These are phyloP conservation scores for Phlebiopsis gigantea DNA, from an alignment of 768 basidiomycete genomes.

Conservation along the genomic window DNA sequence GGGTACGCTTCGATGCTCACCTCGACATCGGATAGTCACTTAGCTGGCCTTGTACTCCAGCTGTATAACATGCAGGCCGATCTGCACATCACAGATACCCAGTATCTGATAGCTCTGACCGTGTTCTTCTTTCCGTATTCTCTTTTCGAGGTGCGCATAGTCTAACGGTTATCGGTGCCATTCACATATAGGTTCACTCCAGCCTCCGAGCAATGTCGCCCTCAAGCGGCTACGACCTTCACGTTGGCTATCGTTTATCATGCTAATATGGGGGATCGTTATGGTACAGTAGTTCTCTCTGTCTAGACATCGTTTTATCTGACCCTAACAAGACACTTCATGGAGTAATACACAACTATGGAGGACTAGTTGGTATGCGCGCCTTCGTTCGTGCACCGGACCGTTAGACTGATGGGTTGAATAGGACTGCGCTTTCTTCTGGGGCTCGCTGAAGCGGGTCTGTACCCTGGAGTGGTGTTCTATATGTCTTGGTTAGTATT, in stretches of 20 bases:
- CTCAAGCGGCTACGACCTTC: constrained; percentile 58
- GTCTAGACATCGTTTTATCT: background rate
- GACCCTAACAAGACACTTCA: constrained; percentile 47
- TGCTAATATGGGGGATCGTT: constrained; percentile 35
- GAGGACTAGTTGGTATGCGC: constrained; percentile 52
- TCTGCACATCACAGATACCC: constrained; percentile 53
- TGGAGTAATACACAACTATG: constrained; percentile 55
- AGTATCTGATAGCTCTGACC: constrained; percentile 64
- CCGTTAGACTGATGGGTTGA: background rate
- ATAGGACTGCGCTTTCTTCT: constrained; percentile 58
- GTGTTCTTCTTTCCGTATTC: constrained; percentile 77
- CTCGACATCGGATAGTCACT: background rate
- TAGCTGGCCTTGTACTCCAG: constrained; percentile 26
- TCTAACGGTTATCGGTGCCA: background rate
- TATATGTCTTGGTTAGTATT: constrained; percentile 50
- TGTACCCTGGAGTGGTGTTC: constrained; percentile 52
- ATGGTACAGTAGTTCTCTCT: constrained; percentile 27
- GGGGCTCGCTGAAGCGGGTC: constrained; percentile 47
- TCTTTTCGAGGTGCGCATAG: constrained; percentile 59
- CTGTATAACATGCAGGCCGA: constrained; percentile 54
- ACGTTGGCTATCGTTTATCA: constrained; percentile 50
- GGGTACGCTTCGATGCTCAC: constrained; percentile 46
- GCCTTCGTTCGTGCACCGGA: background rate
- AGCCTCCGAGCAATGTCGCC: constrained; percentile 63
- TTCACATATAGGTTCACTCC: too few species aligned